Evolutionary conservation across 108 stramenopile species (phyloP).

Genomic region (Epithemia pelagica): DNA sequence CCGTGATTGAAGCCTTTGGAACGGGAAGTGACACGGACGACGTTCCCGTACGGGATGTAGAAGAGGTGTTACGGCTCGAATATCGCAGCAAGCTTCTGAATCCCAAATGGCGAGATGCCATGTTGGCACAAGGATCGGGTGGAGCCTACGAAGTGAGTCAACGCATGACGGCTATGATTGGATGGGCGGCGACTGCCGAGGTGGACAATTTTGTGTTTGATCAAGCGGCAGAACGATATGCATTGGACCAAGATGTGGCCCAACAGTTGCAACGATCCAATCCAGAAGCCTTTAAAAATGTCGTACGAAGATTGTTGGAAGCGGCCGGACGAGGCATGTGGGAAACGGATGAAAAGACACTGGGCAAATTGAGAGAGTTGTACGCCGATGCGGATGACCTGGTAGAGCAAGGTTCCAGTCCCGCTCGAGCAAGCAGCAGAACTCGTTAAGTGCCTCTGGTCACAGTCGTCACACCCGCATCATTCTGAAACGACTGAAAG

Average conservation of each 20-base stretch:
- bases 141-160: conserved; percentile 84
- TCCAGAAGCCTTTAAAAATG: conserved; percentile 77
- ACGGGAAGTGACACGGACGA: conserved; percentile 20
- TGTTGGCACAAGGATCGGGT: conserved; percentile 79
- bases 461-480: too few species aligned
- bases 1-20: conserved; percentile 80
- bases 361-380: conserved; percentile 41
- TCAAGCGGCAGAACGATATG: conserved; percentile 82
- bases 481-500: too few species aligned
- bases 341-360: conserved; percentile 54
- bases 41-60: conserved; percentile 72
- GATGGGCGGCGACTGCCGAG: conserved; percentile 70
- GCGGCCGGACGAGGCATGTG: conserved; percentile 83
- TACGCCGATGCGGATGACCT: conserved; percentile 70
- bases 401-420: conserved; percentile 29
- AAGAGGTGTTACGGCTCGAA: conserved; percentile 77
- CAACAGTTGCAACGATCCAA: conserved; percentile 65
- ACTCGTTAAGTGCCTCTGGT: too few species aligned
- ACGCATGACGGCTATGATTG: conserved; percentile 81
- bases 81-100: conserved; percentile 83
- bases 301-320: conserved; percentile 64
- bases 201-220: conserved; percentile 81
- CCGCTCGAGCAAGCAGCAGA: background rate
- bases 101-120: conserved; percentile 84
- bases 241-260: conserved; percentile 79